Base-by-base conservation (phyloP, 1,284 basidiomycete species). In the Apiotrichum sp. region DNA sequence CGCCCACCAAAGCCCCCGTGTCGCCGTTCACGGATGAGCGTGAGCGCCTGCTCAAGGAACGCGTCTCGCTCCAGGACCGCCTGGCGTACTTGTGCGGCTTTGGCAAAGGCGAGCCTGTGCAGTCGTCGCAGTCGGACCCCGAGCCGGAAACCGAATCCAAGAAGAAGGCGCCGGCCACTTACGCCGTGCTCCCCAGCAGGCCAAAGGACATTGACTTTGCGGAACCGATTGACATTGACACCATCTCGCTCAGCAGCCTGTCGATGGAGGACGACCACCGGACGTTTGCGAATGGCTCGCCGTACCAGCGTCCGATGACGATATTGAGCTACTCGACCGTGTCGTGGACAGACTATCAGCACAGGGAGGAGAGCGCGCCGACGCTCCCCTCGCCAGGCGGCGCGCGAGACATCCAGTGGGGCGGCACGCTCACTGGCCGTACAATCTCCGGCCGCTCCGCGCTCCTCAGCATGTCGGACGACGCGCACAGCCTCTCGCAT, bases 171-270 rank as follows among this genome's bases (percentile, higher is more conserved):
- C 43, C 42, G 31, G 34, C 41, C 10, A 9, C 33, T 8, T 45
- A 41, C 50, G 31, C 41, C 2, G 40, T 42, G 33, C 35, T 33
- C 10, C 42, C 34, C 5, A 4, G 3, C 44, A 11, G 42, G 10
- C 54, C 48, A n/a, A 45, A 47, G 8, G 46, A 35, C 3, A 47
- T 61, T 34, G 59, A 61, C 56, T 61, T 55, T 8, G 14, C 53
- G 22, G 50, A 56, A 53, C 59, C 59, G 10, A 47, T 61, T 7
- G 56, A 61, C 36, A 41, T 61, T n/a, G 59, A 53, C 31, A 32
- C 48, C 36, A 39, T 61, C 4, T 47, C 53, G 13, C 33, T 59
- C 41, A 46, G 31, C 13, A 46, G 41, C n/a, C n/a, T 51, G 22
- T 36, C 38, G 6, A 29, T 29, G 2, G 58, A 56, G n/a, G 44